These are phyloP conservation scores for Tremella fuciformis DNA, from an alignment of 768 basidiomycete species.

Conservation along the genomic window DNA sequence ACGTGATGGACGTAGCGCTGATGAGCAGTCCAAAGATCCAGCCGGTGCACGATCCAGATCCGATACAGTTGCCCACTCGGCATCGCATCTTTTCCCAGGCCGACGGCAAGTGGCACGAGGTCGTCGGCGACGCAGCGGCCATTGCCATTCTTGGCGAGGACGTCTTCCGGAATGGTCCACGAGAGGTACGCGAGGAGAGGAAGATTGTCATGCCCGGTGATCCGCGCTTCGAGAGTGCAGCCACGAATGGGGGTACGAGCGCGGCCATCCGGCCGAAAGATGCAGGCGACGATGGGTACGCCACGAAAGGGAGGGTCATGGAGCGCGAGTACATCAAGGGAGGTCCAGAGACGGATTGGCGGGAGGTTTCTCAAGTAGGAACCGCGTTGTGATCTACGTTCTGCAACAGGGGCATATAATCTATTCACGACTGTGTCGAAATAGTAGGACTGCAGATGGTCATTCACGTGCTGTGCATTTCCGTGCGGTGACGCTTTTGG, in stretches of 20 bases:
- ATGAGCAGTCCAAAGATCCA: conserved; percentile 45
- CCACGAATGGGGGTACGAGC: neutral
- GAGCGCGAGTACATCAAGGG: conserved; percentile 16
- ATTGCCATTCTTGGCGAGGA: conserved; percentile 45
- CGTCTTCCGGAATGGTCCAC: conserved; percentile 33
- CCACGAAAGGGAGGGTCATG: conserved; percentile 13
- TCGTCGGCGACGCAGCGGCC: conserved; percentile 48
- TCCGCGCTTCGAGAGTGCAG: too few species aligned
- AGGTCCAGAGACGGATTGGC: conserved; percentile 12
- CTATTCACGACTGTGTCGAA: too few species aligned
- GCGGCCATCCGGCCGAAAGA: neutral
- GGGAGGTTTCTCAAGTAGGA: conserved; percentile 5
- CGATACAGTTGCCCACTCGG: conserved; percentile 39
- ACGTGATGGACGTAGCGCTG: neutral
- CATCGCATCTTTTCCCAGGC: conserved; percentile 43
- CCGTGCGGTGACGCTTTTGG: too few species aligned
- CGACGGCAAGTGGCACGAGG: conserved; percentile 47
- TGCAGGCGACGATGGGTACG: neutral
- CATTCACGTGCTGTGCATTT: too few species aligned
- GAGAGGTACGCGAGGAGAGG: conserved; percentile 25
- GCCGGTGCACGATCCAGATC: conserved; percentile 47
- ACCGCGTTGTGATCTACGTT: conserved; percentile 1
- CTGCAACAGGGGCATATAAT: too few species aligned
- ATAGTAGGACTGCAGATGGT: too few species aligned
- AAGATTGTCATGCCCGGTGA: conserved; percentile 24